Evolutionary conservation across 2,329 filamentous ascomycete genomes (phyloP).

Genomic region (Coniochaeta sp.): DNA sequence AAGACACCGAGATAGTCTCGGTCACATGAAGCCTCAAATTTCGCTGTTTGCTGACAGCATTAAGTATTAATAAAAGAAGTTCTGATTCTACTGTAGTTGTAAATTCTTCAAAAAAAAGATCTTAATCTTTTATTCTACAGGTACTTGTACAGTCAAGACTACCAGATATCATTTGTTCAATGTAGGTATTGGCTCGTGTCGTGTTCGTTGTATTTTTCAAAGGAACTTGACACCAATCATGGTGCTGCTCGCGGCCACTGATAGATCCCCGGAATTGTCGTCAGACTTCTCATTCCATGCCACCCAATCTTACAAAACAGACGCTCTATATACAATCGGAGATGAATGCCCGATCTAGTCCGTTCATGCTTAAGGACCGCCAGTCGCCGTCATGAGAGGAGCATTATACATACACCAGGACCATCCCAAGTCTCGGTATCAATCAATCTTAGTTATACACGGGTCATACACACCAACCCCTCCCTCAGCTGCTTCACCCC

Average conservation of each 20-base stretch:
- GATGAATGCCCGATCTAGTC: not conserved
- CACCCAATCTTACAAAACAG: not conserved
- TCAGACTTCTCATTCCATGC: not conserved
- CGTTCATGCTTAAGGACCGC: not conserved
- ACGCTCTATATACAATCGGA: conserved; percentile 1
- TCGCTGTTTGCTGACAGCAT: no score
- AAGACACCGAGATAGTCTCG: not conserved
- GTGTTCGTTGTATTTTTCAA: no score
- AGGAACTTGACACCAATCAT: not conserved
- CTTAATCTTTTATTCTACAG: no score
- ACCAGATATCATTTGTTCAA: no score
- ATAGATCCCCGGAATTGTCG: not conserved
- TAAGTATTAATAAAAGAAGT: no score
- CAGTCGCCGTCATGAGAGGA: conserved; percentile 31
- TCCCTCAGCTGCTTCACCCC: not conserved
- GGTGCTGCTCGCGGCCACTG: not conserved
- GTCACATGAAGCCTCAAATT: no score
- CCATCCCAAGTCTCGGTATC: conserved; percentile 18
- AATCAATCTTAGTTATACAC: conserved; percentile 21
- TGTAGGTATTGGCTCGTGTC: no score
- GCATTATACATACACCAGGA: conserved; percentile 34
- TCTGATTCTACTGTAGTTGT: no score
- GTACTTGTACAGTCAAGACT: no score
- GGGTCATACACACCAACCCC: conserved; percentile 4
- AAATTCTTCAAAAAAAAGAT: no score